Evolutionary conservation across 129 eudicot species (phyloP).

Genomic region (Calendula officinalis): DNA sequence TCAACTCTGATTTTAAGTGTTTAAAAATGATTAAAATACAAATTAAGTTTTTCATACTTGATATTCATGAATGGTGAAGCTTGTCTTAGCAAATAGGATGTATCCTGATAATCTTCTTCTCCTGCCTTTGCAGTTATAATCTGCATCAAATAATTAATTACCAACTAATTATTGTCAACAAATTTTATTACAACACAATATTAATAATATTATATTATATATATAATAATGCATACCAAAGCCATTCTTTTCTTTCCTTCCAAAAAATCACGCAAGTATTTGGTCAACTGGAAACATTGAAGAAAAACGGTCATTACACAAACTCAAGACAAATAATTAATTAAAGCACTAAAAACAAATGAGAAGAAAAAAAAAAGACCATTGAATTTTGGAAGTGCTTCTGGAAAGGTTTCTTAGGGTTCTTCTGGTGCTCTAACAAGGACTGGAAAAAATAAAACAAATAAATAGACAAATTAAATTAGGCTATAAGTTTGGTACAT

Average conservation of each 20-base stretch:
- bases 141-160: constrained; percentile 37
- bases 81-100: constrained; percentile 76
- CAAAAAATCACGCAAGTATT: constrained; percentile 73
- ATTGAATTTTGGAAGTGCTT: constrained; percentile 80
- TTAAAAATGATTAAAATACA: neutral
- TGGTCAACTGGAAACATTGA: constrained; percentile 58
- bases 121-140: constrained; percentile 81
- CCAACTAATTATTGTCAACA: neutral
- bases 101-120: constrained; percentile 73
- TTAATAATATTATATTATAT: constrained; percentile 9
- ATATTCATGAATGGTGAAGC: constrained; percentile 82
- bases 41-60: constrained; percentile 38
- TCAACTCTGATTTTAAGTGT: neutral
- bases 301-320: constrained; percentile 11
- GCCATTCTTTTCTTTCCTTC: constrained; percentile 92
- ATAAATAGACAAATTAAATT: neutral
- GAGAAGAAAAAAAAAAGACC: constrained; percentile 33
- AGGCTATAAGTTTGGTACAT: neutral
- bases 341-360: neutral
- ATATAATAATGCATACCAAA: constrained; percentile 59
- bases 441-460: constrained; percentile 46
- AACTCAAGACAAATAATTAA: neutral
- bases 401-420: constrained; percentile 67
- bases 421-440: constrained; percentile 86
- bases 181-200: neutral